Evolutionary conservation across 169 alveolate species (phyloP).

Genomic region (Plasmodium yoelii): DNA sequence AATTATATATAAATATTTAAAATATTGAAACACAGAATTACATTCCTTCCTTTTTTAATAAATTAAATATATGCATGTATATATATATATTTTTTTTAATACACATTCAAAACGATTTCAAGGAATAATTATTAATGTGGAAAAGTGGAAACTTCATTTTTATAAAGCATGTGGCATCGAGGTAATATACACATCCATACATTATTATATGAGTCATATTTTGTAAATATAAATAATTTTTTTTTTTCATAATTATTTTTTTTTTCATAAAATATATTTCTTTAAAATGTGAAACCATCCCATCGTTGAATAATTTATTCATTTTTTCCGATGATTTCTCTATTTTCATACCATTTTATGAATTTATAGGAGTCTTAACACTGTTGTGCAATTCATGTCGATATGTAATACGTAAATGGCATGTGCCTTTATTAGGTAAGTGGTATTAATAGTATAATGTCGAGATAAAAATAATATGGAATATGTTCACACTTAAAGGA

Average conservation of each 20-base stretch:
- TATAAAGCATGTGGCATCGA: conserved; percentile 72
- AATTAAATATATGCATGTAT: no score
- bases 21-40: no score
- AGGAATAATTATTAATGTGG: no score
- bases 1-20: no score
- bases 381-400: conserved; percentile 90
- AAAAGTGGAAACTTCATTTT: not conserved
- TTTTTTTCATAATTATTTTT: not conserved
- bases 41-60: no score
- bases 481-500: not conserved
- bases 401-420: conserved; percentile 90
- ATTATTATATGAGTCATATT: not conserved
- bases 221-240: not conserved
- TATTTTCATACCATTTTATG: not conserved
- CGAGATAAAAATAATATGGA: no score
- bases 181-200: conserved; percentile 11
- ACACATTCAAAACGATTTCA: no score
- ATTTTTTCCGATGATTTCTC: not conserved
- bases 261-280: not conserved
- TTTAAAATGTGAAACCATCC: not conserved
- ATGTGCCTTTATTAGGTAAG: conserved; percentile 89
- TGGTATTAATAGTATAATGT: not conserved
- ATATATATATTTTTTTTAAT: no score
- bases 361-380: conserved; percentile 82
- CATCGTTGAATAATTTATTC: not conserved